Percentiles rank a stretch among this genome's conserved stretches.
Evolutionary conservation across 371 early-diverging fungal genomes (phyloP).

Genomic region (Thermomucor indicae-seudaticae): DNA sequence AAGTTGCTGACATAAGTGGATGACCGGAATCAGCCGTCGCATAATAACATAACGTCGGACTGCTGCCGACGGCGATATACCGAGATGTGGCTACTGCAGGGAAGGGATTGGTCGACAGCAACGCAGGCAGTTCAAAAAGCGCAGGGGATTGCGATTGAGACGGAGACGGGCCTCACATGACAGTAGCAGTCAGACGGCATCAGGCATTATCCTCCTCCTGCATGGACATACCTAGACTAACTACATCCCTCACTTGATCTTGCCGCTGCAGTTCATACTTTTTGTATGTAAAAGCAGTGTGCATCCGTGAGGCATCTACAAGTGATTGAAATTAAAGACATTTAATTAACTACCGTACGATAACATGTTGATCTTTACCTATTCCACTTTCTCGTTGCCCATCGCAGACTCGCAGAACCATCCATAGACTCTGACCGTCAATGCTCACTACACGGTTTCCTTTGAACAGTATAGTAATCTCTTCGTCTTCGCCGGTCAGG

Average conservation of each 20-base stretch:
- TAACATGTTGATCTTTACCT: slow-evolving; percentile 4
- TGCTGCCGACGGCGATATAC: slow-evolving; percentile 54
- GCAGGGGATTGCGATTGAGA: slow-evolving; percentile 8
- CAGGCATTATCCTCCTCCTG: not conserved
- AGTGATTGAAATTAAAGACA: not conserved
- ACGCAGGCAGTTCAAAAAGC: slow-evolving; percentile 18
- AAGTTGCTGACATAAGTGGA: slow-evolving; percentile 52
- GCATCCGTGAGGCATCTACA: slow-evolving; percentile 41
- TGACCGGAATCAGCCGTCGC: slow-evolving; percentile 50
- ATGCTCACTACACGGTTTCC: slow-evolving; percentile 53
- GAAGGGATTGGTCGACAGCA: slow-evolving; percentile 25
- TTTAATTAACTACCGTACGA: not conserved
- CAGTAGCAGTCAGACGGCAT: not conserved
- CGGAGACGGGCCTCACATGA: slow-evolving; percentile 28
- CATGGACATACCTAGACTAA: slow-evolving; percentile 42
- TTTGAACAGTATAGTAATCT: slow-evolving; percentile 52
- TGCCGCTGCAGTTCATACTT: slow-evolving; percentile 58
- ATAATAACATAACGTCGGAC: slow-evolving; percentile 59
- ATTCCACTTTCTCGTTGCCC: slow-evolving; percentile 35
- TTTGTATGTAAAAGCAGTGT: slow-evolving; percentile 54
- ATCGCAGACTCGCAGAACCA: slow-evolving; percentile 52
- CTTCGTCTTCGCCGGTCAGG: slow-evolving; percentile 49
- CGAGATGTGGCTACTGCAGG: slow-evolving; percentile 44
- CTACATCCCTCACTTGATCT: slow-evolving; percentile 43
- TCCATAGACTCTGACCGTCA: slow-evolving; percentile 61